A percentile compares a stretch with the other conserved stretches of the same genome.
Conservation (phyloP, 805 yeast genomes). For the Suhomyces xylopsoci region DNA sequence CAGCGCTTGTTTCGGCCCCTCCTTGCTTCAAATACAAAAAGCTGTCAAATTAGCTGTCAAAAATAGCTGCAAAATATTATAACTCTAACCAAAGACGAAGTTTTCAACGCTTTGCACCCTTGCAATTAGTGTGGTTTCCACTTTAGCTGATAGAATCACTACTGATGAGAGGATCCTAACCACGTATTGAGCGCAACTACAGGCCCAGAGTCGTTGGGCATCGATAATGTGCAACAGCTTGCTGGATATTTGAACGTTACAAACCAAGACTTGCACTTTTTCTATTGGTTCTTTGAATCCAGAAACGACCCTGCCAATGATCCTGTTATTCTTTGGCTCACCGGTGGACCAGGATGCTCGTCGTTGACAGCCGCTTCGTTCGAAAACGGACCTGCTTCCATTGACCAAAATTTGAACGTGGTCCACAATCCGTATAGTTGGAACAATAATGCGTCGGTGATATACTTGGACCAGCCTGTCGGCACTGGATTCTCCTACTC, state of each 20-base stretch:
- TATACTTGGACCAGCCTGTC: too few species aligned
- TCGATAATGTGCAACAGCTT: constrained; percentile 35
- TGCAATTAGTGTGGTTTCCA: not conserved
- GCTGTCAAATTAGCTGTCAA: not conserved
- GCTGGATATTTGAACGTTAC: constrained; percentile 38
- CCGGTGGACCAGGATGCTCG: constrained; percentile 33
- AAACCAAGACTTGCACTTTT: constrained; percentile 26
- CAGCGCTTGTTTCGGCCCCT: not conserved
- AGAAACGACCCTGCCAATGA: constrained; percentile 30
- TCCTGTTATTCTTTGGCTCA: constrained; percentile 31
- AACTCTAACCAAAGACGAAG: not conserved
- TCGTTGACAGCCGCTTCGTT: constrained; percentile 24
- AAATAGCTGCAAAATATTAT: not conserved
- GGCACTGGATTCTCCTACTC: too few species aligned
- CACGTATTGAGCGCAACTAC: not conserved
- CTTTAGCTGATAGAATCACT: not conserved
- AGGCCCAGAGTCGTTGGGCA: constrained; percentile 24
- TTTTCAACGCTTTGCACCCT: not conserved
- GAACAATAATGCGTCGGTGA: too few species aligned
- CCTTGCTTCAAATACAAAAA: not conserved
- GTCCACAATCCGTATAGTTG: too few species aligned
- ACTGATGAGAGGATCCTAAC: not conserved
- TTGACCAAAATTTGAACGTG: constrained; percentile 18
- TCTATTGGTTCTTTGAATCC: constrained; percentile 30
- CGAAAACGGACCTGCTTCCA: constrained; percentile 24